Evolutionary conservation across 176 grass and related monocot genomes (phyloP).

Genomic region (Phoenix roebelenii): DNA sequence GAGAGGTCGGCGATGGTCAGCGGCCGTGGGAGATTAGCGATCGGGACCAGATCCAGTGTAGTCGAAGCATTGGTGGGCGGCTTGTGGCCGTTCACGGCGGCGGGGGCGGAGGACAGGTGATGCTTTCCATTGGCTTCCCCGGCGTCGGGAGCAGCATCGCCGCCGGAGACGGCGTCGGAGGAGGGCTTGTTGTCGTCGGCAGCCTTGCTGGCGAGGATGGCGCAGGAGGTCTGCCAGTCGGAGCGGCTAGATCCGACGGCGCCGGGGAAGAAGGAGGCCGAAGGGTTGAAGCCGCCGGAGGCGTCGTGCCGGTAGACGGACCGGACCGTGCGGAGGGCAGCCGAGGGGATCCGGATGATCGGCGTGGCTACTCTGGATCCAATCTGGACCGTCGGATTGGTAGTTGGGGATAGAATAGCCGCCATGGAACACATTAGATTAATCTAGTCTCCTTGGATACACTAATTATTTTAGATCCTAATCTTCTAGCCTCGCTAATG

Average conservation of each 20-base stretch:
- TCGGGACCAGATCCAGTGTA: too few relatives aligned
- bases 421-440: too few relatives aligned
- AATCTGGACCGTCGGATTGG: too few relatives aligned
- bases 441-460: too few relatives aligned
- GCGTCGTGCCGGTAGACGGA: background rate
- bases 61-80: too few relatives aligned
- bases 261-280: background rate
- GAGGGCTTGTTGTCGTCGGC: background rate
- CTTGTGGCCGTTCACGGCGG: too few relatives aligned
- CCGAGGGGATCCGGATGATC: background rate
- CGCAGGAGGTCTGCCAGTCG: slow-evolving; percentile 55
- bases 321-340: background rate
- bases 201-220: slow-evolving; percentile 54
- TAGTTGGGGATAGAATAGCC: too few relatives aligned
- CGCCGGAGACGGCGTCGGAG: background rate
- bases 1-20: slow-evolving; percentile 9
- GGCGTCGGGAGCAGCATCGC: background rate
- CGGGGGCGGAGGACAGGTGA: too few relatives aligned
- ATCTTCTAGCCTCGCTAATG: too few relatives aligned
- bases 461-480: too few relatives aligned
- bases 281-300: slow-evolving; percentile 1
- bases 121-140: background rate
- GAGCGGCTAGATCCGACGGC: slow-evolving; percentile 23
- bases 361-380: too few relatives aligned
- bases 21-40: background rate